Conservation (phyloP, 1,284 basidiomycete genomes). For the Veloboletus limbatus region DNA sequence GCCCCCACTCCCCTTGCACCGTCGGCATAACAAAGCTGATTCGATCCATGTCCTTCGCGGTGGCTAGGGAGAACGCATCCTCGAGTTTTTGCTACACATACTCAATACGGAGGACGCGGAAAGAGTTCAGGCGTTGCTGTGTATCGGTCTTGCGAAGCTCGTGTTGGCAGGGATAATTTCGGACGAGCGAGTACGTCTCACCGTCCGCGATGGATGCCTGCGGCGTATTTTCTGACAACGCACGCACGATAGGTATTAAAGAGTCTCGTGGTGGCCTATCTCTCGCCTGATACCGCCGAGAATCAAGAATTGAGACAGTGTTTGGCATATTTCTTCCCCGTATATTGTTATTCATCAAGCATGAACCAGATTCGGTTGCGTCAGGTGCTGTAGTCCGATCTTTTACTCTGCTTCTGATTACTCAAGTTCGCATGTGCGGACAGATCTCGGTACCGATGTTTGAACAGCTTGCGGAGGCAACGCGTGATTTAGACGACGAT, state of each 20-base stretch:
- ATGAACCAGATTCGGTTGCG: slow-evolving; percentile 80
- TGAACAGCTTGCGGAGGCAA: slow-evolving; percentile 63
- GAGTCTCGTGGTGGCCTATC: slow-evolving; percentile 79
- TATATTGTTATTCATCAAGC: slow-evolving; percentile 86
- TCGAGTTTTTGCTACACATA: slow-evolving; percentile 74
- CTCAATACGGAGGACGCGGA: slow-evolving; percentile 75
- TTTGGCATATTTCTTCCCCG: slow-evolving; percentile 93
- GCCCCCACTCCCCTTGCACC: no score
- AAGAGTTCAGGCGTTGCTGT: slow-evolving; percentile 77
- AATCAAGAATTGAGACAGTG: slow-evolving; percentile 92
- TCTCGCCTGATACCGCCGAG: slow-evolving; percentile 81
- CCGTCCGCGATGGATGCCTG: not conserved
- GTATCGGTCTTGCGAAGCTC: slow-evolving; percentile 86
- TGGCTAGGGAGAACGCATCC: slow-evolving; percentile 61
- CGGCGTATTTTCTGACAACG: not conserved
- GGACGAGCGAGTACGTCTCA: slow-evolving; percentile 60
- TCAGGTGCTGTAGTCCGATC: slow-evolving; percentile 46
- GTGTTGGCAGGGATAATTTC: slow-evolving; percentile 82
- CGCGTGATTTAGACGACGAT: slow-evolving; percentile 72
- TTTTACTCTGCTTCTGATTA: not conserved
- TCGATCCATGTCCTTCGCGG: not conserved
- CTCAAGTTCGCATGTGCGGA: not conserved
- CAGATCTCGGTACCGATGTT: slow-evolving; percentile 82
- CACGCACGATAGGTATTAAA: slow-evolving; percentile 60
- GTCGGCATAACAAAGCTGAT: not conserved